phyloP scores from a whole-genome alignment of 768 basidiomycete genomes.

The Pleurotus giganteus region DNA sequence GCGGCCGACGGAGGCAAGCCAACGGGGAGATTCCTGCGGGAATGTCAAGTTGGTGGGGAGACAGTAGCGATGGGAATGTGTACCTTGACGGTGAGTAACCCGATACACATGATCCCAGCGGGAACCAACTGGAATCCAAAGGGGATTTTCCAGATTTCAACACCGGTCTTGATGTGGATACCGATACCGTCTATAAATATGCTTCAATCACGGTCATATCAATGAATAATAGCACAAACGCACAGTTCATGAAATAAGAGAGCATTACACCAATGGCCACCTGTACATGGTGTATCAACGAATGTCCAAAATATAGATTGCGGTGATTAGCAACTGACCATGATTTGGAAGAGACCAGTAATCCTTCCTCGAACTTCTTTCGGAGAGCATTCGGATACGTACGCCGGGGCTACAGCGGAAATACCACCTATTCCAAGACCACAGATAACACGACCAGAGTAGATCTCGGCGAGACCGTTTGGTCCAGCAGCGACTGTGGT shows the following conservation, averaged over 20 bases:
- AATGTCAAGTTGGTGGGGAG: conserved; percentile 14
- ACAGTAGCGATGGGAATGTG: background rate
- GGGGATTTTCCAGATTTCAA: conserved; percentile 49
- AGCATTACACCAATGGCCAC: conserved; percentile 59
- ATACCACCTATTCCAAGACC: conserved; percentile 64
- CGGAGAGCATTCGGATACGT: conserved; percentile 66
- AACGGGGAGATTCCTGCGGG: conserved; percentile 31
- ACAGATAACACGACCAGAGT: conserved; percentile 57
- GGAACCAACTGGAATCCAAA: conserved; percentile 58
- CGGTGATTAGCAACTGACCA: conserved; percentile 27
- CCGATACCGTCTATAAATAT: conserved; percentile 40
- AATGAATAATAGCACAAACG: conserved; percentile 13
- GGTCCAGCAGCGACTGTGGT: conserved; percentile 45
- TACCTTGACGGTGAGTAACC: conserved; percentile 11
- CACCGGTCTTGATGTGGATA: conserved; percentile 36
- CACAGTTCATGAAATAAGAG: conserved; percentile 57
- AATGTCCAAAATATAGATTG: background rate
- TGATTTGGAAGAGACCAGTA: conserved; percentile 66
- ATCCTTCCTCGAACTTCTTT: conserved; percentile 65
- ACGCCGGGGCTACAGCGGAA: conserved; percentile 62
- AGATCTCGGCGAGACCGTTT: conserved; percentile 52
- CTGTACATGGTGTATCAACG: background rate
- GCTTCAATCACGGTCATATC: background rate
- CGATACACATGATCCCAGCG: conserved; percentile 47
- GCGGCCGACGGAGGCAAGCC: conserved; percentile 34